A percentile compares a stretch with the other conserved stretches of the same genome.
These are phyloP conservation scores for Aspergillus arachidicola DNA, from an alignment of 2,329 filamentous ascomycete species.

Conservation along the genomic window DNA sequence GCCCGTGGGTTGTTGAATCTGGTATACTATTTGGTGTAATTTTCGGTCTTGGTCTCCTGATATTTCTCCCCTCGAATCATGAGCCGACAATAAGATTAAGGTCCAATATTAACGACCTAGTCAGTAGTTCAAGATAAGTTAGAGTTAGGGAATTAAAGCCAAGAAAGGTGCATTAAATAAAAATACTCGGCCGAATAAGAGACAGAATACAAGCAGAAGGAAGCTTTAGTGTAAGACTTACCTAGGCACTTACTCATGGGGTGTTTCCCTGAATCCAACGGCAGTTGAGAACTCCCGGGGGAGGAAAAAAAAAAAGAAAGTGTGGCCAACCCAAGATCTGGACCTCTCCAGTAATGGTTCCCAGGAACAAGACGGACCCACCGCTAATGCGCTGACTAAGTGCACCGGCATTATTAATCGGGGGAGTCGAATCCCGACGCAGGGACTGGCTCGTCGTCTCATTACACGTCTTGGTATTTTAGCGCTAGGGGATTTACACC, in stretches of 20 bases:
- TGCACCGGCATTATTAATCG: not conserved
- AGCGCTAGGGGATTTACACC: not conserved
- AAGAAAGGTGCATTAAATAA: not conserved
- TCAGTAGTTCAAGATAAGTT: not conserved
- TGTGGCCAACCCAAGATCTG: not conserved
- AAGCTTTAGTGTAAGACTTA: not conserved
- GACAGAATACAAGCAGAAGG: not conserved
- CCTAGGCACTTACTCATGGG: not conserved
- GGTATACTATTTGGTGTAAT: not conserved
- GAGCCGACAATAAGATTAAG: not conserved
- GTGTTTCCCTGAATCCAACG: not conserved
- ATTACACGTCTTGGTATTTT: constrained; percentile 1
- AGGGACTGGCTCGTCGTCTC: constrained; percentile 2
- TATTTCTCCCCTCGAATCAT: not conserved
- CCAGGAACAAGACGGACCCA: not conserved
- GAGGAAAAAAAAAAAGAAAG: not conserved
- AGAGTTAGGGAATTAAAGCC: not conserved
- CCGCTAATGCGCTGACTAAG: not conserved
- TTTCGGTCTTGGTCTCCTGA: not conserved
- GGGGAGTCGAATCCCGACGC: constrained; percentile 1
- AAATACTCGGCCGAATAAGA: not conserved
- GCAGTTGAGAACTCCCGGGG: not conserved
- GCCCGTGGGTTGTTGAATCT: not conserved
- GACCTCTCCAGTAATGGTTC: not conserved
- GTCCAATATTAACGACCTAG: not conserved